Conservation (phyloP, 208 protist species). For the Novymonas esmeraldas region DNA sequence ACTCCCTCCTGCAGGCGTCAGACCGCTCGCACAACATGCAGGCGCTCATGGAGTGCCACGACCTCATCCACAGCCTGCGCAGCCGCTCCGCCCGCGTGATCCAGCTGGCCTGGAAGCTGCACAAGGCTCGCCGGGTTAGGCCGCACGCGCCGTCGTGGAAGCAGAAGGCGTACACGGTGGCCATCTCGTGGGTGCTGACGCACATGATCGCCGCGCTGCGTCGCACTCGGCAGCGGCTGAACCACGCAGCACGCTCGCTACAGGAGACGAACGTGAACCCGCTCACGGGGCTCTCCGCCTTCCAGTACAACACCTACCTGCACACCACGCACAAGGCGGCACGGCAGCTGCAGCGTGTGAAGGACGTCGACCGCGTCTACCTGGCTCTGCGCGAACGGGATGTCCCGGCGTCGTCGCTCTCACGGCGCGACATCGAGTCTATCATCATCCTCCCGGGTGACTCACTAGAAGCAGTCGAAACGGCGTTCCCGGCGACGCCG, state of each 20-base stretch:
- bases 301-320: slow-evolving; percentile 48
- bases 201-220: slow-evolving; percentile 45
- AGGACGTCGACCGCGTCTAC: slow-evolving; percentile 64
- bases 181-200: slow-evolving; percentile 41
- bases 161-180: slow-evolving; percentile 30
- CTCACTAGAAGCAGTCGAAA: slow-evolving; percentile 21
- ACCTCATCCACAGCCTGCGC: slow-evolving; percentile 46
- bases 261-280: slow-evolving; percentile 41
- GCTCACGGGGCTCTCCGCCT: slow-evolving; percentile 48
- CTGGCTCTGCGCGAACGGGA: slow-evolving; percentile 46
- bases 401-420: slow-evolving; percentile 49
- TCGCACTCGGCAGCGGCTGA: slow-evolving; percentile 47
- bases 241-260: slow-evolving; percentile 37
- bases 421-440: slow-evolving; percentile 51
- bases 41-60: slow-evolving; percentile 50
- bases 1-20: slow-evolving; percentile 34
- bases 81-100: slow-evolving; percentile 55
- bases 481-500: not conserved
- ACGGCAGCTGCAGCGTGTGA: slow-evolving; percentile 53
- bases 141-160: slow-evolving; percentile 24
- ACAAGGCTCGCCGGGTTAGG: slow-evolving; percentile 30
- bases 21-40: slow-evolving; percentile 58
- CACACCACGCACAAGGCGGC: slow-evolving; percentile 38
- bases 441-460: slow-evolving; percentile 42
- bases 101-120: slow-evolving; percentile 57